Evolutionary conservation across 257 asterid genomes (phyloP).

Genomic region (Striga asiatica): DNA sequence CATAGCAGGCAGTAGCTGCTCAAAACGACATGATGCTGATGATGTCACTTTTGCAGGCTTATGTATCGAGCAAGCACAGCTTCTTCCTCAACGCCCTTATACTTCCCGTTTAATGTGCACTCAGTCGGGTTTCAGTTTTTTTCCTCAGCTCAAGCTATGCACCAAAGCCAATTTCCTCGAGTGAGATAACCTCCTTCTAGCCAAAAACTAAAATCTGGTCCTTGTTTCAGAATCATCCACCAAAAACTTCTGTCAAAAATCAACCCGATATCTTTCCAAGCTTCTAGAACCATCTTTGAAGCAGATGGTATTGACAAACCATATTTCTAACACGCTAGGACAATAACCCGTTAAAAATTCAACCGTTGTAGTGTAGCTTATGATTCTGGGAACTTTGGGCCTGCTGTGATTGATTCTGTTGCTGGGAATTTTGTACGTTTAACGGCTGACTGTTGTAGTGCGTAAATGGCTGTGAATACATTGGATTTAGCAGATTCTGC

Average conservation of each 20-base stretch:
- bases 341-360: slow-evolving; percentile 21
- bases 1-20: slow-evolving; percentile 22
- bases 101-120: slow-evolving; percentile 23
- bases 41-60: slow-evolving; percentile 7
- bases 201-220: slow-evolving; percentile 15
- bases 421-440: slow-evolving; percentile 59
- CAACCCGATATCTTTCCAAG: slow-evolving; percentile 22
- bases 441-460: slow-evolving; percentile 66
- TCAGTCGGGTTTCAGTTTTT: slow-evolving; percentile 5
- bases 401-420: slow-evolving; percentile 50
- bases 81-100: slow-evolving; percentile 22
- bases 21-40: slow-evolving; percentile 4
- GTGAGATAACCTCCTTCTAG: slow-evolving; percentile 11
- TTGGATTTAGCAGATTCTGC: slow-evolving; percentile 68
- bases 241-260: neutral
- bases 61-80: slow-evolving; percentile 4
- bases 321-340: slow-evolving; percentile 36
- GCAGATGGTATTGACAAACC: slow-evolving; percentile 29
- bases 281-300: slow-evolving; percentile 29
- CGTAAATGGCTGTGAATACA: slow-evolving; percentile 71
- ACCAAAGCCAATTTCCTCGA: slow-evolving; percentile 28
- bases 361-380: slow-evolving; percentile 64
- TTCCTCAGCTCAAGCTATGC: slow-evolving; percentile 24
- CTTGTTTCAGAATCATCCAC: slow-evolving; percentile 22
- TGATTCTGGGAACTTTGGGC: slow-evolving; percentile 70